phyloP scores from a whole-genome alignment of 495 filamentous ascomycete genomes.

The Aspergillus avenaceus region DNA sequence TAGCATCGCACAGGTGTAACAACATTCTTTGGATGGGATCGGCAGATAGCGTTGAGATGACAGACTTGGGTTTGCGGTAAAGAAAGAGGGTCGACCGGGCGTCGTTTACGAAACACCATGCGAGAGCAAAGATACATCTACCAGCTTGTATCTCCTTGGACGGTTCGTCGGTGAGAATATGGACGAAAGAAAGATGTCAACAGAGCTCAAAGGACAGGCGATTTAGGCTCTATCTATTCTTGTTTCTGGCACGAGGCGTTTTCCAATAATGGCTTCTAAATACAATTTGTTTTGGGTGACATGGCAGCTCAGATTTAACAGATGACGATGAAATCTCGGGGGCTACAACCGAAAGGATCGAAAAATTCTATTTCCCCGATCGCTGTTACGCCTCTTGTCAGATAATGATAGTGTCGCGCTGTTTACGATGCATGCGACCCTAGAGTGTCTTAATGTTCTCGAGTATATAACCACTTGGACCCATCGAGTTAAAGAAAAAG shows the following conservation, averaged over 20 bases:
- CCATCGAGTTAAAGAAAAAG: conserved; percentile 3
- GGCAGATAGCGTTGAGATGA: conserved; percentile 58
- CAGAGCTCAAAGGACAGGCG: conserved; percentile 4
- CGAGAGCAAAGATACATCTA: conserved; percentile 7
- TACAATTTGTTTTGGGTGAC: conserved; percentile 3
- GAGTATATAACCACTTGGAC: conserved; percentile 9
- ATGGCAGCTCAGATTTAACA: conserved; percentile 4
- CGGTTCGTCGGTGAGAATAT: conserved; percentile 2
- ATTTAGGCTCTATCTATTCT: conserved; percentile 11
- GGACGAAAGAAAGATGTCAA: not conserved
- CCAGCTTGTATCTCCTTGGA: conserved; percentile 7
- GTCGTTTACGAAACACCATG: conserved; percentile 8
- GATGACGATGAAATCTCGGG: conserved; percentile 4
- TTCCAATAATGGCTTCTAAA: conserved; percentile 15
- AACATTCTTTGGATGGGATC: conserved; percentile 89
- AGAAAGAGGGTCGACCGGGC: conserved; percentile 2
- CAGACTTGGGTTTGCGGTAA: conserved; percentile 45
- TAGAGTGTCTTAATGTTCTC: conserved; percentile 5
- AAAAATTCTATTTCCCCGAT: not conserved
- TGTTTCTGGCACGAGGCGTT: conserved; percentile 16
- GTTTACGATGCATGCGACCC: conserved; percentile 5
- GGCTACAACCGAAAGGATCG: not conserved
- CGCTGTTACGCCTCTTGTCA: no score
- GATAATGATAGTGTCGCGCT: conserved; percentile 1
- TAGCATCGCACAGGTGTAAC: conserved; percentile 61